Evolutionary conservation across 2,329 filamentous ascomycete species (phyloP).

Genomic region (Fusarium fujikuroi): DNA sequence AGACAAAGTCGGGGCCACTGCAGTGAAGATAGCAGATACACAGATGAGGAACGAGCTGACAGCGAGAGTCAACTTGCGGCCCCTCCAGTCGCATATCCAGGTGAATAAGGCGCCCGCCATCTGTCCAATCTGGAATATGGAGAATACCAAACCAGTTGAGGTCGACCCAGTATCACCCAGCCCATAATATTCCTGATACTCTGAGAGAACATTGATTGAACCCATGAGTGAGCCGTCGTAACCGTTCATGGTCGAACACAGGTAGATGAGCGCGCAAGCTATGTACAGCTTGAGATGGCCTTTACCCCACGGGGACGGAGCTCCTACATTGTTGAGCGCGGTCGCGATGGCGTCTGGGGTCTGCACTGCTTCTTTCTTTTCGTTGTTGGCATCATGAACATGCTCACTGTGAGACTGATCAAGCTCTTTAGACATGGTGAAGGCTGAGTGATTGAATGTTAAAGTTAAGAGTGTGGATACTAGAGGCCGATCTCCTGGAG

Average conservation of each 20-base stretch:
- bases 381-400: background rate
- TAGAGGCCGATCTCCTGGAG: background rate
- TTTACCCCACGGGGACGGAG: background rate
- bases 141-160: background rate
- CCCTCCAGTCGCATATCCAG: background rate
- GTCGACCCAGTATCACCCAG: background rate
- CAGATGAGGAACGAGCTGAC: background rate
- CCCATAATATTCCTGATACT: background rate
- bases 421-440: background rate
- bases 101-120: background rate
- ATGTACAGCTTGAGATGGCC: background rate
- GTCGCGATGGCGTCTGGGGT: background rate
- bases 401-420: background rate
- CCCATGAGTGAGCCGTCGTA: background rate
- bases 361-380: background rate
- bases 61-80: background rate
- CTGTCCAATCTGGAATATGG: background rate
- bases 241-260: background rate
- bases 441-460: background rate
- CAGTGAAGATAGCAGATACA: background rate
- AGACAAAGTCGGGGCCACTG: background rate
- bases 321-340: background rate
- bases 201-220: background rate
- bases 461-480: background rate
- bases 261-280: background rate